Percentiles rank a stretch among this genome's conserved stretches.
Conservation (phyloP, 2,329 filamentous ascomycete genomes). For the Alternaria sp. region DNA sequence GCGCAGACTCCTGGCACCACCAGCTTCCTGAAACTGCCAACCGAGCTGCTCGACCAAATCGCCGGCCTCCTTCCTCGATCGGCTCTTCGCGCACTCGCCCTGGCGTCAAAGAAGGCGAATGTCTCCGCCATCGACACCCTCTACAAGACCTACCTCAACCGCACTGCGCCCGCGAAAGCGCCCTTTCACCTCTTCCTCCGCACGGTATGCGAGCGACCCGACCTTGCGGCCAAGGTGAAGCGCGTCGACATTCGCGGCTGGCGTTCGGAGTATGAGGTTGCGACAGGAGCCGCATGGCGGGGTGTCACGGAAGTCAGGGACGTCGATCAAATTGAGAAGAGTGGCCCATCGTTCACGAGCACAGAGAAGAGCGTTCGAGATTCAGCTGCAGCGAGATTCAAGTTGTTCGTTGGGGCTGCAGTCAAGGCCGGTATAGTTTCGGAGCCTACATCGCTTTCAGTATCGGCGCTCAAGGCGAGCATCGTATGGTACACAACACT, state of each 20-base stretch:
- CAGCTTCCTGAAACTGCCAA: background rate
- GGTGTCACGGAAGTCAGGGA: background rate
- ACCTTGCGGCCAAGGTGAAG: conserved; percentile 7
- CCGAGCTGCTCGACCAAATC: conserved; percentile 2
- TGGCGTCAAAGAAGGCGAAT: background rate
- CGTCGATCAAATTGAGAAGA: background rate
- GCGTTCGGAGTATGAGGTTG: conserved; percentile 14
- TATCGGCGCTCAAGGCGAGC: background rate
- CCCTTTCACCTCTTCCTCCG: conserved; percentile 2
- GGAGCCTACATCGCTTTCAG: background rate
- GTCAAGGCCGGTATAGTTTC: background rate
- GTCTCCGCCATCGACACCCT: background rate
- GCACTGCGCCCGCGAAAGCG: background rate
- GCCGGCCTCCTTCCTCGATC: background rate
- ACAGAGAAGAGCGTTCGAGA: background rate
- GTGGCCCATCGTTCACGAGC: background rate
- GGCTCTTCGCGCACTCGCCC: background rate
- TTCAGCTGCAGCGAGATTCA: background rate
- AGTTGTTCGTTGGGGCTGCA: background rate
- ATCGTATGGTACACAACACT: conserved; percentile 2
- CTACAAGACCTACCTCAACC: conserved; percentile 2
- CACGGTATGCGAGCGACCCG: background rate
- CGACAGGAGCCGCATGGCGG: conserved; percentile 1
- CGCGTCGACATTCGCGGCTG: conserved; percentile 12
- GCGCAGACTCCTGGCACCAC: background rate